phyloP scores from a whole-genome alignment of 345 rosid species.

The Citrus sinensis region DNA sequence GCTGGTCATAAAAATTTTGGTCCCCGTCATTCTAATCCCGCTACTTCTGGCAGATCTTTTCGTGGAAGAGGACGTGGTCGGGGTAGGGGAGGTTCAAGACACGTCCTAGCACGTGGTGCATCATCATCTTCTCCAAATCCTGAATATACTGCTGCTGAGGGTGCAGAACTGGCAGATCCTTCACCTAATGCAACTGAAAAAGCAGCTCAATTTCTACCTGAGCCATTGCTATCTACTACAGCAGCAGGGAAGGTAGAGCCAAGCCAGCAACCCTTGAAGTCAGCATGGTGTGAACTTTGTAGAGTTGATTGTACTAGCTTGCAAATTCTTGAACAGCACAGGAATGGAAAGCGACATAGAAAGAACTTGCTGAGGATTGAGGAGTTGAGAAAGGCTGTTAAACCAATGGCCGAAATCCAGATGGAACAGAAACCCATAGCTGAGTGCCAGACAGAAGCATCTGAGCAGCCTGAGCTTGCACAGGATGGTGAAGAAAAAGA shows the following conservation, averaged over 20 bases:
- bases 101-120: not conserved
- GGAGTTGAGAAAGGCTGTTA: slow-evolving; percentile 18
- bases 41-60: slow-evolving; percentile 2
- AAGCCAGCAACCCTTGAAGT: slow-evolving; percentile 2
- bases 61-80: slow-evolving; percentile 13
- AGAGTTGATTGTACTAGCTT: slow-evolving; percentile 33
- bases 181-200: slow-evolving; percentile 14
- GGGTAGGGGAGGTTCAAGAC: slow-evolving; percentile 12
- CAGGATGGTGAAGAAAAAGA: slow-evolving; percentile 2
- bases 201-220: slow-evolving; percentile 3
- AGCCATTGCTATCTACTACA: slow-evolving; percentile 9
- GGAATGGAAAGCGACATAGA: slow-evolving; percentile 36
- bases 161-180: not conserved
- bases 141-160: slow-evolving; percentile 12
- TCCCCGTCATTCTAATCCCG: not conserved
- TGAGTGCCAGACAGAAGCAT: slow-evolving; percentile 10
- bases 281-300: slow-evolving; percentile 37
- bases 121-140: slow-evolving; percentile 11
- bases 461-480: slow-evolving; percentile 5
- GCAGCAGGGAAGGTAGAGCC: slow-evolving; percentile 9
- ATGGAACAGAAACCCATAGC: slow-evolving; percentile 5
- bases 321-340: slow-evolving; percentile 39
- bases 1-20: slow-evolving; percentile 6
- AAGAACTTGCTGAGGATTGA: slow-evolving; percentile 28
- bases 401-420: slow-evolving; percentile 1